A percentile compares a stretch with the other conserved stretches of the same genome.
phyloP scores from a whole-genome alignment of 2,329 filamentous ascomycete species.

The Kalaharituber pfeilii region DNA sequence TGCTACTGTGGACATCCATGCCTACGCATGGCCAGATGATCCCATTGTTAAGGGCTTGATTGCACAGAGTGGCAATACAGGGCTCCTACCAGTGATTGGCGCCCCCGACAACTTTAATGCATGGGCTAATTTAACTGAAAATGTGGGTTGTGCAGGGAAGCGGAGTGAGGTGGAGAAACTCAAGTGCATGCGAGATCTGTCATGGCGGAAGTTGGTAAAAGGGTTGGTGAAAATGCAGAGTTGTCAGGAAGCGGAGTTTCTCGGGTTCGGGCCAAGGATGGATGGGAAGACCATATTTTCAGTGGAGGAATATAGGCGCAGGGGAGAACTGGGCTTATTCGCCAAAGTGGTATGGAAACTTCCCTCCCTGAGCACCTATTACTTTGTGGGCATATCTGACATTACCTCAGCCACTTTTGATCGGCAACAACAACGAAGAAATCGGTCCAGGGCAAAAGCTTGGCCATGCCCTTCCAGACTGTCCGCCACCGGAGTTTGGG shows the following conservation, averaged over 20 bases:
- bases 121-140: background rate
- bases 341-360: conserved; percentile 1
- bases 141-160: background rate
- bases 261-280: background rate
- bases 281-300: background rate
- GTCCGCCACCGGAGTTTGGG: background rate
- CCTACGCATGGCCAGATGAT: conserved; percentile 12
- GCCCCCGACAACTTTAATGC: background rate
- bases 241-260: background rate
- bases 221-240: background rate
- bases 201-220: background rate
- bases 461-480: too few species aligned
- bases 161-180: background rate
- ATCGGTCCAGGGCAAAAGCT: background rate
- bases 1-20: conserved; percentile 15
- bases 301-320: background rate
- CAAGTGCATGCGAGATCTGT: background rate
- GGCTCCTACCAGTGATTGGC: background rate
- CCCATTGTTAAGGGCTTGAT: conserved; percentile 13
- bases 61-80: conserved; percentile 5
- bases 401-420: background rate
- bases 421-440: background rate
- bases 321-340: background rate
- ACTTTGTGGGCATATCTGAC: background rate
- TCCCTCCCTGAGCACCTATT: too few species aligned